A percentile compares a stretch with the other conserved stretches of the same genome.
phyloP scores from a whole-genome alignment of 1,284 basidiomycete species.

The Ceratobasidium theobromae region DNA sequence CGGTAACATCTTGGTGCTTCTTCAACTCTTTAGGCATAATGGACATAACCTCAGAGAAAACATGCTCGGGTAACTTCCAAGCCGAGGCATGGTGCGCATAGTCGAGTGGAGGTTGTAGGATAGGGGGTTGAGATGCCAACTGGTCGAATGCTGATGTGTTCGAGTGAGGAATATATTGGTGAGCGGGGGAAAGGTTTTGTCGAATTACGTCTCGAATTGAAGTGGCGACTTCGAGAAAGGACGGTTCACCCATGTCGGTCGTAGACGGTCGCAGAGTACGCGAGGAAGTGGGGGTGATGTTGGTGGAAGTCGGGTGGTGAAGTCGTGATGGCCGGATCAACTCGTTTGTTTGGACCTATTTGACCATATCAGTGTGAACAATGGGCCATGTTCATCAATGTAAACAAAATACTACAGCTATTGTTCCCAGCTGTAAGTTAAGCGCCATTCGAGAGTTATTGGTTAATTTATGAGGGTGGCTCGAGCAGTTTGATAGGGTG shows the following conservation, averaged over 20 bases:
- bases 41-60: not conserved
- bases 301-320: not conserved
- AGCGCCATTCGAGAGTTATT: too few relatives aligned
- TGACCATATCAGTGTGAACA: not conserved
- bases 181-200: not conserved
- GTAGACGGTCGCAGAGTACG: not conserved
- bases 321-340: not conserved
- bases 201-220: not conserved
- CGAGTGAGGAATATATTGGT: not conserved
- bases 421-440: too few relatives aligned
- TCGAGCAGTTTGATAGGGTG: too few relatives aligned
- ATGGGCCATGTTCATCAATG: not conserved
- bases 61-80: not conserved
- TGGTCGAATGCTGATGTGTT: not conserved
- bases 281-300: not conserved
- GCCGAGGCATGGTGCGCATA: not conserved
- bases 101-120: not conserved
- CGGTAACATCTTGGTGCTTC: not conserved
- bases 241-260: slow-evolving; percentile 2
- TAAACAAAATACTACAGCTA: too few relatives aligned
- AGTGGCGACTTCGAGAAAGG: not conserved
- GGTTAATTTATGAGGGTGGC: too few relatives aligned
- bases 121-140: not conserved
- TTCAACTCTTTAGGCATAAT: not conserved
- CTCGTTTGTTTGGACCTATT: not conserved